phyloP scores from a whole-genome alignment of 2,329 filamentous ascomycete species.

The Blastomyces parvus region DNA sequence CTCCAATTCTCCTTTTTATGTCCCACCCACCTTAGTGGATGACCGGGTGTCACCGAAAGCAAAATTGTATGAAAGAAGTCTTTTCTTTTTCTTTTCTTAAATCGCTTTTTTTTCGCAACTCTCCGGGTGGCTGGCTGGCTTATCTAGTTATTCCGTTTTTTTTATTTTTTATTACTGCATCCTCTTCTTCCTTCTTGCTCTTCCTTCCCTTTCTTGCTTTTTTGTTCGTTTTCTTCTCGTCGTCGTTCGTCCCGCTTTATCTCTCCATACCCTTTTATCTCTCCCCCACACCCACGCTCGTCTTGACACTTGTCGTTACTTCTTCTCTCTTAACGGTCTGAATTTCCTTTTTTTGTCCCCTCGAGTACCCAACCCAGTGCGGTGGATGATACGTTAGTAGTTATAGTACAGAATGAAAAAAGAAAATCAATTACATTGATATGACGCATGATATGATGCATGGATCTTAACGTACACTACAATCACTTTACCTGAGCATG shows the following conservation, averaged over 20 bases:
- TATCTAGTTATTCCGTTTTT: neutral
- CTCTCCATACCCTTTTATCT: neutral
- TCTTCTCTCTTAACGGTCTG: too few relatives aligned
- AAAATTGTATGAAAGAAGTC: neutral
- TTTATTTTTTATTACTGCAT: too few relatives aligned
- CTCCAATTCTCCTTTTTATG: neutral
- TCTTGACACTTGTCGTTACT: neutral
- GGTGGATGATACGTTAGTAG: too few relatives aligned
- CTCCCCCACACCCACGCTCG: too few relatives aligned
- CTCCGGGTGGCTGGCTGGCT: neutral
- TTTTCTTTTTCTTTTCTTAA: neutral
- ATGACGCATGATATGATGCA: too few relatives aligned
- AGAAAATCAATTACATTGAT: too few relatives aligned
- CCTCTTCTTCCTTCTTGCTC: neutral
- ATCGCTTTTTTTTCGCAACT: neutral
- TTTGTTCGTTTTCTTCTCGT: neutral
- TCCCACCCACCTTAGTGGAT: neutral
- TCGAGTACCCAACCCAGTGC: too few relatives aligned
- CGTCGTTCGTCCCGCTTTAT: neutral
- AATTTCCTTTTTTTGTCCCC: too few relatives aligned
- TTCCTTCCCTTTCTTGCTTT: neutral
- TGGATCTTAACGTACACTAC: too few relatives aligned
- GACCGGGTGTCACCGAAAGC: neutral
- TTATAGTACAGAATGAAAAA: too few relatives aligned
- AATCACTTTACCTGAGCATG: too few relatives aligned